phyloP scores from a whole-genome alignment of 495 filamentous ascomycete species.

The Friedmanniomyces endolithicus region DNA sequence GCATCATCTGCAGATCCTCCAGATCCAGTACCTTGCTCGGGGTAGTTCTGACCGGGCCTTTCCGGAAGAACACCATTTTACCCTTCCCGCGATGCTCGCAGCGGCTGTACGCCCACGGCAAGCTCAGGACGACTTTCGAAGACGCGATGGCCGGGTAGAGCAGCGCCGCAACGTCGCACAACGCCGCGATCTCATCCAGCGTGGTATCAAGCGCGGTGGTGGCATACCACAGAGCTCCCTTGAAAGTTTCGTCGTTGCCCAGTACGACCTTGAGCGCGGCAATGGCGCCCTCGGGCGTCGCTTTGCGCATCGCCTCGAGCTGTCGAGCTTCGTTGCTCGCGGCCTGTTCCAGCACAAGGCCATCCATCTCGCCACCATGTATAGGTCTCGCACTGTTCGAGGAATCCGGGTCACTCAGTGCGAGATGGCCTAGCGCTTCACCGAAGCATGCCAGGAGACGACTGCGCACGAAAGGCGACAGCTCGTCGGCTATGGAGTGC shows the following conservation, averaged over 20 bases:
- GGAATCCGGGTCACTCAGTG: conserved; percentile 50
- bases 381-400: conserved; percentile 19
- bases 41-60: conserved; percentile 14
- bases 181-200: conserved; percentile 58
- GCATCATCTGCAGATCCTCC: conserved; percentile 14
- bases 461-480: conserved; percentile 67
- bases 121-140: conserved; percentile 49
- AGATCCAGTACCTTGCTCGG: conserved; percentile 6
- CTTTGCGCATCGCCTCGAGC: conserved; percentile 33
- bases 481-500: conserved; percentile 57
- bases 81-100: conserved; percentile 50
- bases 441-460: conserved; percentile 55
- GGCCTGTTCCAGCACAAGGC: conserved; percentile 71
- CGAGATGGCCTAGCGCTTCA: conserved; percentile 63
- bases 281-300: conserved; percentile 64
- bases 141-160: conserved; percentile 57
- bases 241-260: conserved; percentile 46
- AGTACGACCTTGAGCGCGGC: conserved; percentile 62
- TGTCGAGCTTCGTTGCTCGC: conserved; percentile 54
- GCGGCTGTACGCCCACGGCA: conserved; percentile 55
- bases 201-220: conserved; percentile 56
- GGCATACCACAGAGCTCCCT: conserved; percentile 64
- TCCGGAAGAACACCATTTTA: conserved; percentile 21
- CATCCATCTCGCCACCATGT: conserved; percentile 36
- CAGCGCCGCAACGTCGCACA: conserved; percentile 62